Evolutionary conservation across 192 early-diverging fungal species (phyloP), one percentile per base, ranked within the genome.

Genomic region (Umbelopsis ramanniana): DNA sequence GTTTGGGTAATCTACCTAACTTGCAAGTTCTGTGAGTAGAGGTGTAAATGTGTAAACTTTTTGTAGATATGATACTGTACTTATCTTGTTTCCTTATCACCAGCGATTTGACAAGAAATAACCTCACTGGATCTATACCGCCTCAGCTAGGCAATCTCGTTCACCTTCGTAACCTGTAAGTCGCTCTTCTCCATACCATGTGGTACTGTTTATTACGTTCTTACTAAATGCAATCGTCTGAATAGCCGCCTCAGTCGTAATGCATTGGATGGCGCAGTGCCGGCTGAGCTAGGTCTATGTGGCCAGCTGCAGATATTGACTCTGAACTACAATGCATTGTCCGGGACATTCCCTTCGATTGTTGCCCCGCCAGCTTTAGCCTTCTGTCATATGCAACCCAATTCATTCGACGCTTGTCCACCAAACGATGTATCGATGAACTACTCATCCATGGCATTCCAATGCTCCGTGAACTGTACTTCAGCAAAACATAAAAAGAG

Each of bases 31-130:
- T 80, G 78, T 76, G 72, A 75, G 71, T 70, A 46, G 8, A 33
- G 9, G 6, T 43, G 7, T 15, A 37, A 19, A 1, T 26, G 52
- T 29, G 22, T 24, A 0, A 43, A 17, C 33, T 4, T 43, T 4
- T 2, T 7, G 40, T 22, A 46, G 11, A 8, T 0, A 19, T 26
- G 53, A 2, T 1, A 38, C 12, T 6, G 11, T 6, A n/a, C 2
- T 50, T 7, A 71, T 11, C 46, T 6, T 46, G 52, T 9, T 45
- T 66, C 26, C 21, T 40, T 66, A 37, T 17, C 6, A 24, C 52
- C 46, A 79, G 78, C 3, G 75, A 81, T 48, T 52, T 81, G 15
- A 74, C 79, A n/a, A 66, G 70, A 26, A 81, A 81, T 52, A 46
- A 71, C 45, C 46, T 81, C 14, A 54, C 72, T 46, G 79, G 79